These are phyloP conservation scores for Candida multigemmis DNA, from an alignment of 805 yeast genomes.

Conservation along the genomic window DNA sequence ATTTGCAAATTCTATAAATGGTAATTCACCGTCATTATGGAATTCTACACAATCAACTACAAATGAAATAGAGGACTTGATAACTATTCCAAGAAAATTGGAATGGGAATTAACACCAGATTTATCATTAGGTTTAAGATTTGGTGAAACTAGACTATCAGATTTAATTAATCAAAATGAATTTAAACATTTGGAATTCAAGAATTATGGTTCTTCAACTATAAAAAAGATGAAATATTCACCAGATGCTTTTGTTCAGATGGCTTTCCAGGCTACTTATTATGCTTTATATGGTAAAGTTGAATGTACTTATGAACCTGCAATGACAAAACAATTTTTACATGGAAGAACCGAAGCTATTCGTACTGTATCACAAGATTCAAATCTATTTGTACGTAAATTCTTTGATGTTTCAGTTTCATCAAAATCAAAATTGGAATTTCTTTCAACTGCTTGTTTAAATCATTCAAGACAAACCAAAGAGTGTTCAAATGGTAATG, in stretches of 20 bases:
- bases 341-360: slow-evolving; percentile 94
- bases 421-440: slow-evolving; percentile 48
- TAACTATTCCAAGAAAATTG: slow-evolving; percentile 73
- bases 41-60: slow-evolving; percentile 3
- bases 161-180: slow-evolving; percentile 88
- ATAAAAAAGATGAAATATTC: slow-evolving; percentile 81
- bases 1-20: slow-evolving; percentile 77
- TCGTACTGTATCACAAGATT: slow-evolving; percentile 73
- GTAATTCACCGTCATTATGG: slow-evolving; percentile 70
- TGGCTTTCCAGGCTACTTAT: slow-evolving; percentile 89
- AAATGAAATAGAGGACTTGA: slow-evolving; percentile 26
- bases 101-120: slow-evolving; percentile 83
- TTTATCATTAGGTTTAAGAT: slow-evolving; percentile 68
- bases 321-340: slow-evolving; percentile 81
- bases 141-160: slow-evolving; percentile 83
- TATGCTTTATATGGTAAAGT: slow-evolving; percentile 88
- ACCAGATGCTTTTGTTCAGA: slow-evolving; percentile 91
- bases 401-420: slow-evolving; percentile 63
- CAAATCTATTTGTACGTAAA: slow-evolving; percentile 74
- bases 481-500: slow-evolving; percentile 65
- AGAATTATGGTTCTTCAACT: slow-evolving; percentile 60
- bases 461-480: slow-evolving; percentile 62
- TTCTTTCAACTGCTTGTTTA: slow-evolving; percentile 59
- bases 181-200: slow-evolving; percentile 71
- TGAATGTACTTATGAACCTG: slow-evolving; percentile 92